Conservation (phyloP, 345 rosid genomes). For the Brassica juncea region DNA sequence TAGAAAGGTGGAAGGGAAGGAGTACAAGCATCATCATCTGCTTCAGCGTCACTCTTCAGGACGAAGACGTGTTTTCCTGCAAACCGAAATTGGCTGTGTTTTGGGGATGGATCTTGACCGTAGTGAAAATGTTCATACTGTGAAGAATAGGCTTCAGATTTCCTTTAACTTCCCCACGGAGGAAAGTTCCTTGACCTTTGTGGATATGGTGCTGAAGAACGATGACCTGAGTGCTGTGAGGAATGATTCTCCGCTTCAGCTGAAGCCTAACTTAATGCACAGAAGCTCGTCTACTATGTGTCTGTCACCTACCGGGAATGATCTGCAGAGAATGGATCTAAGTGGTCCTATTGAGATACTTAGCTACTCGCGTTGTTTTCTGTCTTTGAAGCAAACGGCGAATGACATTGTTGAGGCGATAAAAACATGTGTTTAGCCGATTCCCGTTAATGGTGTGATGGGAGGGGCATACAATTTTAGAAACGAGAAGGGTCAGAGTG, state of each 20-base stretch:
- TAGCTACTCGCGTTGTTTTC: slow-evolving; percentile 43
- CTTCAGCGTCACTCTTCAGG: slow-evolving; percentile 46
- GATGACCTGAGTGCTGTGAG: slow-evolving; percentile 62
- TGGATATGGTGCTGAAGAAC: slow-evolving; percentile 55
- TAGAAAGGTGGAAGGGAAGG: slow-evolving; percentile 53
- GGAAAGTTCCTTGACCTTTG: slow-evolving; percentile 61
- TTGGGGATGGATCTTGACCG: slow-evolving; percentile 65
- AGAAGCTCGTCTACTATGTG: slow-evolving; percentile 67
- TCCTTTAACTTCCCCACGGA: slow-evolving; percentile 56
- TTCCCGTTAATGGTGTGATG: slow-evolving; percentile 54
- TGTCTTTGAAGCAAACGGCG: slow-evolving; percentile 42
- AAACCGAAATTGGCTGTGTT: slow-evolving; percentile 67
- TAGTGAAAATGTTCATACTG: slow-evolving; percentile 56
- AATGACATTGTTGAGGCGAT: slow-evolving; percentile 54
- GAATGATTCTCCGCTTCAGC: slow-evolving; percentile 59
- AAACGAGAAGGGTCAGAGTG: slow-evolving; percentile 54
- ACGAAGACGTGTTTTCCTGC: slow-evolving; percentile 59
- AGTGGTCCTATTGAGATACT: slow-evolving; percentile 62
- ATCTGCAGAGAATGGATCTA: slow-evolving; percentile 51
- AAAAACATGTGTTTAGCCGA: slow-evolving; percentile 54
- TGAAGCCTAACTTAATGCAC: slow-evolving; percentile 54
- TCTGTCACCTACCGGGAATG: slow-evolving; percentile 57
- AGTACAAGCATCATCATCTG: slow-evolving; percentile 14
- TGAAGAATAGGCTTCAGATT: slow-evolving; percentile 58
- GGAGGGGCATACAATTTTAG: slow-evolving; percentile 70